phyloP scores from a whole-genome alignment of 371 early-diverging fungal species.

The Parasitella parasitica region DNA sequence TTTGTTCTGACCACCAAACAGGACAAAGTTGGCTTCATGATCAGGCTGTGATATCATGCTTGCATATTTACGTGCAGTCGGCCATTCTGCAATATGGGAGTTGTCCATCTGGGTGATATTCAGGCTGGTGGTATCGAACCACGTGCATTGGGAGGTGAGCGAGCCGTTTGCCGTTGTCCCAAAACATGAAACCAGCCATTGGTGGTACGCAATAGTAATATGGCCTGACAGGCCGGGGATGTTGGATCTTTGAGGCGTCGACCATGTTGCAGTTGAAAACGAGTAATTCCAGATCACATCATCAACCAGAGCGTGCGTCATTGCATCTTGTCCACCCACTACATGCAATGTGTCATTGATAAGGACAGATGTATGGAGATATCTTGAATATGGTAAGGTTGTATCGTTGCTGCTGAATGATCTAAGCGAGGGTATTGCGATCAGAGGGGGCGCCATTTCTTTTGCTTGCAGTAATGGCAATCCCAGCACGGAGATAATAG shows the following conservation, averaged over 20 bases:
- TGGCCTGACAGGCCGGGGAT: slow-evolving; percentile 12
- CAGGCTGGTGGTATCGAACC: slow-evolving; percentile 9
- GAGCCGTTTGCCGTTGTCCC: slow-evolving; percentile 1
- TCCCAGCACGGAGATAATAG: slow-evolving; percentile 16
- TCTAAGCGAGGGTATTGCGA: background rate
- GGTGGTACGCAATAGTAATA: slow-evolving; percentile 12
- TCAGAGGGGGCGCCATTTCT: background rate
- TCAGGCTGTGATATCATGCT: slow-evolving; percentile 4
- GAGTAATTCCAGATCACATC: slow-evolving; percentile 11
- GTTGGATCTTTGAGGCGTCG: background rate
- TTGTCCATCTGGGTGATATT: background rate
- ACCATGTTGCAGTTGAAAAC: background rate
- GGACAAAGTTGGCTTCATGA: background rate
- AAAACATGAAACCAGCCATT: slow-evolving; percentile 31
- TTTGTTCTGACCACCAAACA: slow-evolving; percentile 20
- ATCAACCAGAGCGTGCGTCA: background rate
- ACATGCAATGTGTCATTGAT: background rate
- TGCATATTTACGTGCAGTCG: slow-evolving; percentile 18
- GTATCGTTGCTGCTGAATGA: background rate
- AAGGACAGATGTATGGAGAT: slow-evolving; percentile 13
- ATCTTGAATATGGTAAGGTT: slow-evolving; percentile 2
- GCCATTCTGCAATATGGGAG: background rate
- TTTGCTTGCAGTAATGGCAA: background rate
- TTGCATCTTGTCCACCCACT: slow-evolving; percentile 5
- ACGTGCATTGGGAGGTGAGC: background rate